Conservation (phyloP, 306 rosid species). For the Geum urbanum region DNA sequence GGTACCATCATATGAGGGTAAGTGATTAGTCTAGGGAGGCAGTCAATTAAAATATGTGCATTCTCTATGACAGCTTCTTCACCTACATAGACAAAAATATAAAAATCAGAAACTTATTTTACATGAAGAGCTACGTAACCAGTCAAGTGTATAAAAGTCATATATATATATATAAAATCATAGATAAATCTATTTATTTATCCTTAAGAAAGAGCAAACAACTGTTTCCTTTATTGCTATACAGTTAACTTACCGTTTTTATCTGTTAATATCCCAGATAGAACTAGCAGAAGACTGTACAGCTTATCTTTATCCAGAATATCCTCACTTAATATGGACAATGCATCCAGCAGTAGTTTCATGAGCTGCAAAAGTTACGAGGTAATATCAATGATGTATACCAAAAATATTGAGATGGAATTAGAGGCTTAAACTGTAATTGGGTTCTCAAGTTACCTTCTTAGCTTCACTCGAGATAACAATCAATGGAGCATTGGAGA, state of each 20-base stretch:
- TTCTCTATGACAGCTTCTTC: constrained; percentile 64
- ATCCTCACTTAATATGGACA: constrained; percentile 58
- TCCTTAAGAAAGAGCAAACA: background rate
- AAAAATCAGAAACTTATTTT: background rate
- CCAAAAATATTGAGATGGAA: constrained; percentile 6
- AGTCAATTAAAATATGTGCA: constrained; percentile 53
- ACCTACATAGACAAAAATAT: constrained; percentile 46
- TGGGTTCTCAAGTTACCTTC: constrained; percentile 40
- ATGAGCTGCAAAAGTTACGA: constrained; percentile 62
- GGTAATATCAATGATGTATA: constrained; percentile 17
- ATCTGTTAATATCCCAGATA: constrained; percentile 82
- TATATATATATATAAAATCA: background rate
- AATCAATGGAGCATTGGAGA: constrained; percentile 64
- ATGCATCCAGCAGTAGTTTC: constrained; percentile 66
- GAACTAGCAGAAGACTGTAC: constrained; percentile 71
- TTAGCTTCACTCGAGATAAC: constrained; percentile 70
- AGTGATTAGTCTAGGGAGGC: constrained; percentile 53
- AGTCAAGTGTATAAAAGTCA: constrained; percentile 1
- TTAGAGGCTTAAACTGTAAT: background rate
- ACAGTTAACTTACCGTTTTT: constrained; percentile 54
- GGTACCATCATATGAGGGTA: constrained; percentile 83
- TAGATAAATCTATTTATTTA: background rate
- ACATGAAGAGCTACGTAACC: background rate
- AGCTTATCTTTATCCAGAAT: constrained; percentile 58
- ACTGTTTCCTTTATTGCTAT: background rate